Base-by-base conservation (phyloP, 768 basidiomycete genomes). In the Psilocybe sp. region DNA sequence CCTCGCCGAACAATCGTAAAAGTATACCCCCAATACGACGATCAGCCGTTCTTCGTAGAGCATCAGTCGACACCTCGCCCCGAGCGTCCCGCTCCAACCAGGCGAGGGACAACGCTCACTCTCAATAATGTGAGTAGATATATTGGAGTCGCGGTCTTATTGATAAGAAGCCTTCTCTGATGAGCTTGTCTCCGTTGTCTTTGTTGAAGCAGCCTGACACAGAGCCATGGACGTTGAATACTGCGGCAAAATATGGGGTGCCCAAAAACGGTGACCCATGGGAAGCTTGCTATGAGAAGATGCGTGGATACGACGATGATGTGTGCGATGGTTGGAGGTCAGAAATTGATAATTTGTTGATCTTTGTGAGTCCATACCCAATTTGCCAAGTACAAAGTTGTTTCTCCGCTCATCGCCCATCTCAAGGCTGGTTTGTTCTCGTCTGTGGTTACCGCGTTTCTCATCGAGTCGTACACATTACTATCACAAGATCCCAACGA, bases 371-470 rank as follows among this genome's bases (percentile, higher is more conserved):
- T 52, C 23, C 14, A 46, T 39, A 36, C 36, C 38, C 10, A 14
- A 39, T 32, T 23, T 23, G 12, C 12, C 34, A 5, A 35, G 8
- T 31, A n/a, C 14, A 5, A 32, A 19, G 34, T 18, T 18, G 42
- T 10, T 11, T 35, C 37, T 35, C 19, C 1, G 12, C 3, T 0
- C 36, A 14, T 13, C 41, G 19, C 41, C 41, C 15, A n/a, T 20
- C 6, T 44, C 13, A 23, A 74, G 72, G 66, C 70, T 32, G 74
- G 73, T 64, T 60, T 75, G 10, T 75, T 75, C 55, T 71, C 72
- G 18, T 66, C 71, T 4, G 67, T 66, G 1, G 60, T 71, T 12
- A 69, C 67, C 2, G 62, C 72, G 1, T 75, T 75, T 46, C 64
- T 69, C 5, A 61, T 72, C 14, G 65, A 71, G 44, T 69, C 66